Percentiles rank a stretch among this genome's conserved stretches.
Conservation (phyloP, 768 basidiomycete genomes). For the Kwoniella heveanensis region DNA sequence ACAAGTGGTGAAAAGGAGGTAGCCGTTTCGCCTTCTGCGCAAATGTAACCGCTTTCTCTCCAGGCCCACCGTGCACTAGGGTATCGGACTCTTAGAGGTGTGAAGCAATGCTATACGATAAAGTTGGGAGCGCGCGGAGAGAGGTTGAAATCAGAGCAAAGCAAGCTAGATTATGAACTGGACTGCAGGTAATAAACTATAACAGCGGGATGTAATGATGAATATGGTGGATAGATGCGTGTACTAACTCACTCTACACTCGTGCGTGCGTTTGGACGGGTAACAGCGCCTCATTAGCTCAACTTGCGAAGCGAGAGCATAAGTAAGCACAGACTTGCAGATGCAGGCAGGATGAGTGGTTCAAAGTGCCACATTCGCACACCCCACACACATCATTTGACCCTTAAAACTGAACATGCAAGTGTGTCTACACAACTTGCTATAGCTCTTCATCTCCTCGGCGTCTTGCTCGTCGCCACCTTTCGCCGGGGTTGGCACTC, state of each 20-base stretch:
- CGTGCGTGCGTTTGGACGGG: not conserved
- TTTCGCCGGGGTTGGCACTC: constrained; percentile 27
- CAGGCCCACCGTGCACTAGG: too few species aligned
- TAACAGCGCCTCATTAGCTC: not conserved
- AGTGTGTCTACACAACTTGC: too few species aligned
- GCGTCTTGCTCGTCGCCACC: not conserved
- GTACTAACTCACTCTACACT: too few species aligned
- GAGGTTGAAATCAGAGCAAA: not conserved
- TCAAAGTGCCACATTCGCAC: constrained; percentile 25
- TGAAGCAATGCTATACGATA: too few species aligned
- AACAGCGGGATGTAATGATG: not conserved
- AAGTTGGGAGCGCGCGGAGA: too few species aligned
- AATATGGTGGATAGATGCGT: not conserved
- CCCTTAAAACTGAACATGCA: not conserved
- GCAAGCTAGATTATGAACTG: not conserved
- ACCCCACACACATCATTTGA: not conserved
- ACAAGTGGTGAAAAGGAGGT: not conserved
- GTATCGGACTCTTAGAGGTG: too few species aligned
- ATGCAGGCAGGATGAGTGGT: not conserved
- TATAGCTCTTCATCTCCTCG: not conserved
- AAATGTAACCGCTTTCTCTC: not conserved
- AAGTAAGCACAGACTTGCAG: too few species aligned
- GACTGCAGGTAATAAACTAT: not conserved
- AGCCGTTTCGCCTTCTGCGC: not conserved
- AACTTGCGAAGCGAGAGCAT: too few species aligned